phyloP scores from a whole-genome alignment of 768 basidiomycete species.

The Ramaria sp. region DNA sequence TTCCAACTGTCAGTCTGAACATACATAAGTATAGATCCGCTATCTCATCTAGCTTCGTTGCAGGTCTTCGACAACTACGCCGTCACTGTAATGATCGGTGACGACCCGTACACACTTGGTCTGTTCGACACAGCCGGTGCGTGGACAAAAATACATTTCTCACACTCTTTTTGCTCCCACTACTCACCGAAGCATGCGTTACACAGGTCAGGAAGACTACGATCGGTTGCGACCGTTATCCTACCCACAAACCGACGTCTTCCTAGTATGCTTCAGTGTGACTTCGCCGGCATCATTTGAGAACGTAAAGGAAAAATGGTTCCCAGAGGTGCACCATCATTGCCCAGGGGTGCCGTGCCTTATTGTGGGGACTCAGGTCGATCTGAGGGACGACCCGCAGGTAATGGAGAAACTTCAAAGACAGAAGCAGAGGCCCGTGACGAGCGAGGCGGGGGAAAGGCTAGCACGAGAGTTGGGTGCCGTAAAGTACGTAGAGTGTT shows the following conservation, averaged over 20 bases:
- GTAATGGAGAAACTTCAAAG: slow-evolving; percentile 92
- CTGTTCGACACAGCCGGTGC: slow-evolving; percentile 96
- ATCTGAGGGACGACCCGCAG: slow-evolving; percentile 86
- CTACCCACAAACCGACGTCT: slow-evolving; percentile 99
- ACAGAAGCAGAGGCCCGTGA: slow-evolving; percentile 94
- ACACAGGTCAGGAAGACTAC: slow-evolving; percentile 91
- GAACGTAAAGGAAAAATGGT: slow-evolving; percentile 99
- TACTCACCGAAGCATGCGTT: background rate
- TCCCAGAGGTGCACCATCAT: slow-evolving; percentile 99
- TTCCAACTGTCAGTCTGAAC: slow-evolving; percentile 72
- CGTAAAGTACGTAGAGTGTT: slow-evolving; percentile 99
- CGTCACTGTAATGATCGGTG: slow-evolving; percentile 99
- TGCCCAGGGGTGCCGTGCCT: slow-evolving; percentile 99
- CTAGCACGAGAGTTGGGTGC: slow-evolving; percentile 96
- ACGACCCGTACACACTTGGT: slow-evolving; percentile 97
- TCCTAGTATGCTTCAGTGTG: slow-evolving; percentile 98
- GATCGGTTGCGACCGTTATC: slow-evolving; percentile 97
- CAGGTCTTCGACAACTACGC: slow-evolving; percentile 97
- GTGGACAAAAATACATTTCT: slow-evolving; percentile 15
- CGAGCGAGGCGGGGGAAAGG: slow-evolving; percentile 79
- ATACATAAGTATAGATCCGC: background rate
- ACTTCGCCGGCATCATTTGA: slow-evolving; percentile 98
- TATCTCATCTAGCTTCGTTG: slow-evolving; percentile 7
- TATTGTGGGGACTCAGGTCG: slow-evolving; percentile 97
- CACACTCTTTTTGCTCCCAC: slow-evolving; percentile 10